Evolutionary conservation across 2,329 filamentous ascomycete genomes (phyloP), one percentile per base, ranked within the genome.

Genomic region (Fusarium sp.): DNA sequence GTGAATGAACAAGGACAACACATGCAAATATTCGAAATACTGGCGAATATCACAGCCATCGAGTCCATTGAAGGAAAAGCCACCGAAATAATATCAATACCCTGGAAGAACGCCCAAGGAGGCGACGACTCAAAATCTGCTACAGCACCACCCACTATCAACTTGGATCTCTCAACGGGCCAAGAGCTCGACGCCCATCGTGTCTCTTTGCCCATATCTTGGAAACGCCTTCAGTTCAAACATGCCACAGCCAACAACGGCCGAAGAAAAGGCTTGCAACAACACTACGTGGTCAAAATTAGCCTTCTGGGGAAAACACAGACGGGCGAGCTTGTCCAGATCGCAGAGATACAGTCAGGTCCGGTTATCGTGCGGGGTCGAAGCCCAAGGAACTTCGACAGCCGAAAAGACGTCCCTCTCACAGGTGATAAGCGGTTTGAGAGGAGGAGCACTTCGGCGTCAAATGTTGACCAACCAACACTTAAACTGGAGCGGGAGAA

Each of bases 221-320:
- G 94, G 94, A 97, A 97, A 76, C 84, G 94, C 50, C 79, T 98
- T 55, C 94, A 98, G 75, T 98, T 98, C 76, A 91, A 96, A 71
- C 95, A 97, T 69, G 94, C 94, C 2, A 98, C 94, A 1, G 94
- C 94, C 46, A 98, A 98, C 75, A 98, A 98, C 73, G 94, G 94
- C 11, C 87, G 94, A 50, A 86, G 94, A 67, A 97, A 97, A 77
- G 94, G 96, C 64, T 80, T 97, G 42, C 94, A 98, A 74, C 94
- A 98, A 75, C 93, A 97, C 75, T 98, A 97, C 74, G 85, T 96
- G 2, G 91, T 98, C 43, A 89, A 92, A 59, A 88, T 98, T 56
- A 93, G 89, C 75, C 83, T 97, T 9, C 80, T 95, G 34, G 93
- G 91, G 19, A 94, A 91, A 49, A 80, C 92, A n/a, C 81, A 84